Conservation (phyloP, 148 eudicot species). For the Camellia lanceoleosa region DNA sequence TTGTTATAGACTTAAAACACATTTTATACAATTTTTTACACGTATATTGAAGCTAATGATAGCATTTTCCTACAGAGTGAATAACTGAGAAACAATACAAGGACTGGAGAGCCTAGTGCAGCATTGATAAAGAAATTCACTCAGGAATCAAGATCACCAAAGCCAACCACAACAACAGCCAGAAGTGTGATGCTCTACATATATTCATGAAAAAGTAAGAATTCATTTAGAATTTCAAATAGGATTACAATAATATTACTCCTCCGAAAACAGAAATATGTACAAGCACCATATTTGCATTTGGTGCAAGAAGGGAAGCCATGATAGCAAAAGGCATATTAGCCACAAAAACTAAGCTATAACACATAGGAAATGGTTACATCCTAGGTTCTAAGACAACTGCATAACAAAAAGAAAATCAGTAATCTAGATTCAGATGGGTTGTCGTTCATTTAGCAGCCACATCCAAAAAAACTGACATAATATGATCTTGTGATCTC, state of each 20-base stretch:
- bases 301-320: background rate
- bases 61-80: too few species aligned
- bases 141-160: too few species aligned
- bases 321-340: background rate
- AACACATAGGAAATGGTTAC: background rate
- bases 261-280: background rate
- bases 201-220: too few species aligned
- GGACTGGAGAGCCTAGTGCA: too few species aligned
- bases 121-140: too few species aligned
- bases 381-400: background rate
- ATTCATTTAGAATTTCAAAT: background rate
- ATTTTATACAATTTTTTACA: too few species aligned
- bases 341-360: background rate
- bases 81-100: too few species aligned
- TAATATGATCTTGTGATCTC: background rate
- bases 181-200: too few species aligned
- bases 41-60: too few species aligned
- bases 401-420: background rate
- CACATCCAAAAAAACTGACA: background rate
- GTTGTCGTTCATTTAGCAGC: background rate
- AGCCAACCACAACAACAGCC: too few species aligned
- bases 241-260: background rate
- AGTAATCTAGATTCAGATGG: background rate
- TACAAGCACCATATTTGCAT: constrained; percentile 16
- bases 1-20: too few species aligned